Percentiles rank a stretch among this genome's conserved stretches.
Evolutionary conservation across 306 rosid genomes (phyloP).

Genomic region (Styphnolobium japonicum): DNA sequence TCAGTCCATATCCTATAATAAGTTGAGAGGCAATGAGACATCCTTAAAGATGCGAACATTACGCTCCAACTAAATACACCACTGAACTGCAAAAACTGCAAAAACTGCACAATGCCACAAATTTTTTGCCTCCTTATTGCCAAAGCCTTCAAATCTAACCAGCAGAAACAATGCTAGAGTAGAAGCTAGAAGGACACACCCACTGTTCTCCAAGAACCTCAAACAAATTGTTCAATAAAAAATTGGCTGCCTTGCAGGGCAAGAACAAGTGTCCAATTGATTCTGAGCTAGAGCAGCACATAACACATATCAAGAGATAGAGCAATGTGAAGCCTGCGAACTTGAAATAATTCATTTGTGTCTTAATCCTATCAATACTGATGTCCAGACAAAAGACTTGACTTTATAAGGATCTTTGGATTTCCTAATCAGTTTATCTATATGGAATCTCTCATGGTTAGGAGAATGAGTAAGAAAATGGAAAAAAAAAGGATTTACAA

Average conservation of each 20-base stretch:
- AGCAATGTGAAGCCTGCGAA: neutral
- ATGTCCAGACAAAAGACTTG: neutral
- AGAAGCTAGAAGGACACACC: neutral
- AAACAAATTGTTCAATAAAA: neutral
- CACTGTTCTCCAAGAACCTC: neutral
- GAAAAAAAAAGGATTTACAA: neutral
- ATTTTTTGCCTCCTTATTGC: neutral
- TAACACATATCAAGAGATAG: neutral
- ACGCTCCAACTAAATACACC: neutral
- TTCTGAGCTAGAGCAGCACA: neutral
- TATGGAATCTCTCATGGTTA: neutral
- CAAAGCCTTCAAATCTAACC: conserved; percentile 11
- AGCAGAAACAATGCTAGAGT: neutral
- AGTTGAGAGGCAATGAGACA: too few relatives aligned
- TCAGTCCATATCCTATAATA: too few relatives aligned
- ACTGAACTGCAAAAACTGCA: neutral
- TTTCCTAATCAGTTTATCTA: neutral
- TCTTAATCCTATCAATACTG: neutral
- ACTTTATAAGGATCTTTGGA: neutral
- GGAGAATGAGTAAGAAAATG: neutral
- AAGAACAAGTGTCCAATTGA: neutral
- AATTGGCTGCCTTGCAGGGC: neutral
- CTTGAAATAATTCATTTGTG: neutral
- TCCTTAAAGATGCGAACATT: neutral
- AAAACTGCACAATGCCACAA: neutral